These are phyloP conservation scores for Chlorokybus atmophyticus DNA, from an alignment of 139 green algal species.

Conservation along the genomic window DNA sequence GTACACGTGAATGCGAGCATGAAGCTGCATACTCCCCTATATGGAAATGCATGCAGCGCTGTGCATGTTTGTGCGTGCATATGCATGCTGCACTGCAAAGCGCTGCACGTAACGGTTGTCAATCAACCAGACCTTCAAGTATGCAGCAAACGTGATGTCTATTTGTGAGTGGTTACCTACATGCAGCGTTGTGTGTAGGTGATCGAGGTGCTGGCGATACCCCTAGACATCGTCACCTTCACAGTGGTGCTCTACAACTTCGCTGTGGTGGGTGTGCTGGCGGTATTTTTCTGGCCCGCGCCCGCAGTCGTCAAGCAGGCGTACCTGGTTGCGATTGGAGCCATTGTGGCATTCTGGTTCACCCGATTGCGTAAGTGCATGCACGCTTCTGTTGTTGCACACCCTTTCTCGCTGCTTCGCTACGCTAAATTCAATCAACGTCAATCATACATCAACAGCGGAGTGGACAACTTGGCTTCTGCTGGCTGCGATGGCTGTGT, in stretches of 20 bases:
- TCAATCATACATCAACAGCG: too few species aligned
- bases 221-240: slow-evolving; percentile 72
- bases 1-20: too few species aligned
- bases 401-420: too few species aligned
- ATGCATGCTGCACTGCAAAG: not conserved
- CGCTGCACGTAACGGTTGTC: not conserved
- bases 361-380: slow-evolving; percentile 60
- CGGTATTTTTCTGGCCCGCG: slow-evolving; percentile 70
- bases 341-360: slow-evolving; percentile 81
- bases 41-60: not conserved
- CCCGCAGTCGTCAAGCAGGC: slow-evolving; percentile 73
- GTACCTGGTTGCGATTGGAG: slow-evolving; percentile 68
- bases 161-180: too few species aligned
- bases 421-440: too few species aligned
- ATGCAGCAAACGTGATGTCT: not conserved
- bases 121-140: not conserved
- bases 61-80: not conserved
- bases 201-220: slow-evolving; percentile 34
- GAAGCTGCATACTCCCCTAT: slow-evolving; percentile 17
- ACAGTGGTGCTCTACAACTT: slow-evolving; percentile 81
- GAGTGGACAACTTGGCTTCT: slow-evolving; percentile 95
- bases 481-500: slow-evolving; percentile 81
- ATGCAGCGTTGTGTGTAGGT: too few species aligned
- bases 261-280: slow-evolving; percentile 65
- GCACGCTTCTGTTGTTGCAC: too few species aligned